A percentile compares a stretch with the other conserved stretches of the same genome.
Conservation (phyloP, 495 filamentous ascomycete species). For the Xylaria venustula region DNA sequence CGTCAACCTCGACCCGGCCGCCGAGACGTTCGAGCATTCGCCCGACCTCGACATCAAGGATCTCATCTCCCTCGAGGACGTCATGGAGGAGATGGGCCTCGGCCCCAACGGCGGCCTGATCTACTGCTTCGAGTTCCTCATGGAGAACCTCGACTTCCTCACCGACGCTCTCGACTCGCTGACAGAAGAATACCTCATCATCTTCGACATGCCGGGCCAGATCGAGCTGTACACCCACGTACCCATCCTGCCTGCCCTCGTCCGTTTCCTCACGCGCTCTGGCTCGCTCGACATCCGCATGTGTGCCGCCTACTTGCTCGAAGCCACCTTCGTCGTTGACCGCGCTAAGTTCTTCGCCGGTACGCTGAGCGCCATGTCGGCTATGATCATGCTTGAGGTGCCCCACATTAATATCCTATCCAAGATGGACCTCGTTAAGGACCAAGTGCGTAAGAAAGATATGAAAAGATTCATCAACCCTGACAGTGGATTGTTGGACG, state of each 20-base stretch:
- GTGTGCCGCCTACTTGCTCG: conserved; percentile 93
- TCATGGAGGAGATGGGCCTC: conserved; percentile 93
- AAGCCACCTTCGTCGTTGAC: conserved; percentile 92
- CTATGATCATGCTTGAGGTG: conserved; percentile 96
- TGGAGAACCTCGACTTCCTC: conserved; percentile 95
- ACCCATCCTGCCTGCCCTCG: conserved; percentile 83
- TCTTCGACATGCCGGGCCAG: conserved; percentile 98
- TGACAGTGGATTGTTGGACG: conserved; percentile 73
- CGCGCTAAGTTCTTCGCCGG: conserved; percentile 96
- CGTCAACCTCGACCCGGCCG: conserved; percentile 96
- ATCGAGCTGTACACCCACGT: conserved; percentile 99
- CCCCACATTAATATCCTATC: conserved; percentile 92
- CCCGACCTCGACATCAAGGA: conserved; percentile 98
- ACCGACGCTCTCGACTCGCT: conserved; percentile 82
- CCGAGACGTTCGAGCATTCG: conserved; percentile 85
- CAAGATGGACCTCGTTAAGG: conserved; percentile 95
- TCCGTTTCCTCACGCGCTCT: conserved; percentile 72
- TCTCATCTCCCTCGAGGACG: conserved; percentile 92
- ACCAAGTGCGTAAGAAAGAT: conserved; percentile 75
- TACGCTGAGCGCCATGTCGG: conserved; percentile 92
- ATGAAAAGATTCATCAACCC: conserved; percentile 85
- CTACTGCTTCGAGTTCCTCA: conserved; percentile 95
- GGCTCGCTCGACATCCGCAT: conserved; percentile 85
- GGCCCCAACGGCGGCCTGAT: conserved; percentile 96
- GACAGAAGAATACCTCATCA: conserved; percentile 91